Evolutionary conservation across 2,329 filamentous ascomycete genomes (phyloP), one percentile per base, ranked within the genome.

Genomic region (Xylaria sp.): DNA sequence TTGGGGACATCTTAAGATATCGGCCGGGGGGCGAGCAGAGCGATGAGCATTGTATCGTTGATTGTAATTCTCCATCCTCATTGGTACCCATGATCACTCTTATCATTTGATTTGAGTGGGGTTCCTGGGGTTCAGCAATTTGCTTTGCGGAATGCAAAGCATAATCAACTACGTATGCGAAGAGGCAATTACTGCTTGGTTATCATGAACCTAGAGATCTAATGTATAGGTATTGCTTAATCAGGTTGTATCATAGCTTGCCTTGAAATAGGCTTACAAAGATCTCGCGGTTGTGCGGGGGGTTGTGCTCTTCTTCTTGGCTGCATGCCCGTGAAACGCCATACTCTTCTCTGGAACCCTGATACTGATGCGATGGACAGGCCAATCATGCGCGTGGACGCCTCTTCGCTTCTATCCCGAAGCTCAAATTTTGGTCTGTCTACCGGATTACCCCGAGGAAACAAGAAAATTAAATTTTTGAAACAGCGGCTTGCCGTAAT

Each of bases 41-140:
- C 37, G 33, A 31, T 40, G n/a, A 48, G 35, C 40, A 53, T 48
- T 25, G 37, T 25, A 46, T 33, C 15, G 38, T 33, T 23, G 25
- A 21, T 53, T 37, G 33, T 38, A 51, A 17, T 37, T 44, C 49
- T 52, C 19, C 15, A 19, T 56, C 38, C 47, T 56, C 56, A 60
- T 60, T 56, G 56, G 55, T 59, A 33, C 41, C 51, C 41, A n/a
- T 27, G 35, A 15, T 41, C 43, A 52, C 57, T n/a, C n/a, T 63
- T 63, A 63, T 61, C 61, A 61, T 57, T 21, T 23, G 17, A 51
- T 31, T 47, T 10, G 35, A 27, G 54, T 54, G 60, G 60, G 51
- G 53, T 9, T n/a, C 31, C 38, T n/a, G 33, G 55, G 55, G 37
- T 46, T 43, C 17, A n/a, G 19, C 10, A n/a, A 29, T 48, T 10